Evolutionary conservation across 176 grass and related monocot species (phyloP).

Genomic region (Ensete glaucum): DNA sequence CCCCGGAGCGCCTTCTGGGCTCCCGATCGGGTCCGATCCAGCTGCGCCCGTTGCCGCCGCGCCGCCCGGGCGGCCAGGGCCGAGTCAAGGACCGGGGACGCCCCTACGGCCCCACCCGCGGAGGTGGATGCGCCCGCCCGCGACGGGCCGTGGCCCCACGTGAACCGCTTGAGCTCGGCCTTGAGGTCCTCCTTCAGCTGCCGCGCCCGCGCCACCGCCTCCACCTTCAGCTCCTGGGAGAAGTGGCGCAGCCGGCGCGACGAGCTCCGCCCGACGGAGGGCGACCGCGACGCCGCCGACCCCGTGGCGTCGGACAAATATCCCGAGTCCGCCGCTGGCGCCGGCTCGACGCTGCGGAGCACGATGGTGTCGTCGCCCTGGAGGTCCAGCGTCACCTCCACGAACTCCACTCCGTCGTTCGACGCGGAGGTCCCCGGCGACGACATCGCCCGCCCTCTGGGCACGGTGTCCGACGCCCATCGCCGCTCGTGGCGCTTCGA

Average conservation of each 20-base stretch:
- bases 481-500: conserved; percentile 32
- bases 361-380: conserved; percentile 95
- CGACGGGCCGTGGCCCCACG: conserved; percentile 25
- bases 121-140: neutral
- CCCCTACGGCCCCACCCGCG: no score
- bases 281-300: conserved; percentile 41
- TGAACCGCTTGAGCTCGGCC: conserved; percentile 55
- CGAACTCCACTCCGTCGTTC: conserved; percentile 80
- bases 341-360: conserved; percentile 86
- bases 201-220: conserved; percentile 65
- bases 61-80: conserved; percentile 63
- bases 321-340: conserved; percentile 16
- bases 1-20: conserved; percentile 79
- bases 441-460: conserved; percentile 20
- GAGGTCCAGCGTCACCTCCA: conserved; percentile 95
- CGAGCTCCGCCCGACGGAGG: conserved; percentile 71
- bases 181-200: conserved; percentile 80
- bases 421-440: conserved; percentile 54
- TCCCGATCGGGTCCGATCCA: conserved; percentile 77
- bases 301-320: conserved; percentile 9
- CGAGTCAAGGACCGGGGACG: conserved; percentile 45
- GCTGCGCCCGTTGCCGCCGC: conserved; percentile 60
- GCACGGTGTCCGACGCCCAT: conserved; percentile 22
- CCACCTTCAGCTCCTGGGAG: conserved; percentile 81
- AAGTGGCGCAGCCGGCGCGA: conserved; percentile 76